These are phyloP conservation scores for Rhizopogon rudus DNA, from an alignment of 768 basidiomycete genomes.

Conservation along the genomic window DNA sequence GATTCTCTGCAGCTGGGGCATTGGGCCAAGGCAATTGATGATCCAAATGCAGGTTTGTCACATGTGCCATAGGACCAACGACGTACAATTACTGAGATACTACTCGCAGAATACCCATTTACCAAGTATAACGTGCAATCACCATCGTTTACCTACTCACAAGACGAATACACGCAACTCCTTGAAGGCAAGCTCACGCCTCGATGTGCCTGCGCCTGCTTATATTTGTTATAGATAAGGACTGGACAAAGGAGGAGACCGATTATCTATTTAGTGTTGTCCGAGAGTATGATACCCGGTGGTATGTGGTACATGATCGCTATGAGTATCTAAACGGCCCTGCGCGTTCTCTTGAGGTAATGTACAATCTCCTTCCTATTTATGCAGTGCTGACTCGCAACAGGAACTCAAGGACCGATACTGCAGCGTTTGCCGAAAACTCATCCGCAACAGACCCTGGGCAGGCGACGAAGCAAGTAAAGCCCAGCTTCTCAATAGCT, in stretches of 20 bases:
- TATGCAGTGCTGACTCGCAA: not conserved
- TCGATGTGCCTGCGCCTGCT: not conserved
- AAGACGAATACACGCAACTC: conserved; percentile 82
- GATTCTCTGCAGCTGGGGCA: conserved; percentile 72
- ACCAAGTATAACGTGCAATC: conserved; percentile 76
- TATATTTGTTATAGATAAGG: conserved; percentile 44
- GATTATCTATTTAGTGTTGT: conserved; percentile 84
- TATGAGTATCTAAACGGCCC: conserved; percentile 67
- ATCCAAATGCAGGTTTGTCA: conserved; percentile 46
- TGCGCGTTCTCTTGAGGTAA: conserved; percentile 66
- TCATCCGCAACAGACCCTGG: conserved; percentile 83
- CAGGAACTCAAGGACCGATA: conserved; percentile 95
- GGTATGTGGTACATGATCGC: conserved; percentile 87
- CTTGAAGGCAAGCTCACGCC: conserved; percentile 53
- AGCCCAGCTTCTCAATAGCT: conserved; percentile 60
- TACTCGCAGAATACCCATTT: conserved; percentile 65
- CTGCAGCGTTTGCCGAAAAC: conserved; percentile 84
- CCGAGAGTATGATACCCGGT: conserved; percentile 80
- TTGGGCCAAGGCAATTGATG: conserved; percentile 69
- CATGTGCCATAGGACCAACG: conserved; percentile 9
- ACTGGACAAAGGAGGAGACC: conserved; percentile 93
- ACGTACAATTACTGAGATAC: not conserved
- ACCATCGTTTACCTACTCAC: conserved; percentile 64
- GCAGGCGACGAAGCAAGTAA: conserved; percentile 74
- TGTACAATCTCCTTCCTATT: not conserved